Evolutionary conservation across 208 protist species (phyloP).

Genomic region (Leishmania aethiopica): DNA sequence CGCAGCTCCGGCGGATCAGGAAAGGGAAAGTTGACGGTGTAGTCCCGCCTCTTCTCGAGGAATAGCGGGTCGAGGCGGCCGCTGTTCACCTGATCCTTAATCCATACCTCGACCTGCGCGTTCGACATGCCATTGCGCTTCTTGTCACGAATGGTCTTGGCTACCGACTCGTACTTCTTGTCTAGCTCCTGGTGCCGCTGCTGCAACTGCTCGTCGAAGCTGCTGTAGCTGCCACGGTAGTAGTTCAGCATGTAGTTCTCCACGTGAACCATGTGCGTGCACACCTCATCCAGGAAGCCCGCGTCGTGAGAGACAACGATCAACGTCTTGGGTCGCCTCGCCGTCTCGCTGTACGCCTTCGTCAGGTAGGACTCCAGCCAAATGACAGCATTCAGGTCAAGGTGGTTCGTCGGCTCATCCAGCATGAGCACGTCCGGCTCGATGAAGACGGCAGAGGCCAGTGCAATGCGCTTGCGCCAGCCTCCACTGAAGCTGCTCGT

Average conservation of each 20-base stretch:
- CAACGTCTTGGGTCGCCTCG: conserved; percentile 88
- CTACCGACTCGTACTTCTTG: conserved; percentile 81
- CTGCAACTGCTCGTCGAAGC: conserved; percentile 76
- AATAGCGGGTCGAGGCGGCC: conserved; percentile 67
- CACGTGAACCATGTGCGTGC: conserved; percentile 94
- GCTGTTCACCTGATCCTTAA: conserved; percentile 74
- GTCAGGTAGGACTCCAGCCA: conserved; percentile 95
- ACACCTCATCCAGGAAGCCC: conserved; percentile 95
- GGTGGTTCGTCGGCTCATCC: conserved; percentile 98
- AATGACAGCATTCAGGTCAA: conserved; percentile 95
- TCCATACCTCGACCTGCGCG: conserved; percentile 78
- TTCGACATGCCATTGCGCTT: conserved; percentile 91
- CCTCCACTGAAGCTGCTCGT: conserved; percentile 90
- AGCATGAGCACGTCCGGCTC: conserved; percentile 96
- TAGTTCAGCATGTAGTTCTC: conserved; percentile 90
- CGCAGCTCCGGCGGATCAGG: conserved; percentile 71
- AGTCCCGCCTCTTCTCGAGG: conserved; percentile 87
- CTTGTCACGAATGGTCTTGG: conserved; percentile 84
- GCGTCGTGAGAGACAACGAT: conserved; percentile 97
- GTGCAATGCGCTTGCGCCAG: conserved; percentile 94
- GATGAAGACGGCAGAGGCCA: conserved; percentile 95
- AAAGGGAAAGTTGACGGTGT: conserved; percentile 91
- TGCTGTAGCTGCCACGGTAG: conserved; percentile 82
- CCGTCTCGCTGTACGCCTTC: conserved; percentile 76
- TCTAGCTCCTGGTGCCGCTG: conserved; percentile 82